phyloP scores from a whole-genome alignment of 257 asterid genomes.

The Parsonsia alboflavescens region DNA sequence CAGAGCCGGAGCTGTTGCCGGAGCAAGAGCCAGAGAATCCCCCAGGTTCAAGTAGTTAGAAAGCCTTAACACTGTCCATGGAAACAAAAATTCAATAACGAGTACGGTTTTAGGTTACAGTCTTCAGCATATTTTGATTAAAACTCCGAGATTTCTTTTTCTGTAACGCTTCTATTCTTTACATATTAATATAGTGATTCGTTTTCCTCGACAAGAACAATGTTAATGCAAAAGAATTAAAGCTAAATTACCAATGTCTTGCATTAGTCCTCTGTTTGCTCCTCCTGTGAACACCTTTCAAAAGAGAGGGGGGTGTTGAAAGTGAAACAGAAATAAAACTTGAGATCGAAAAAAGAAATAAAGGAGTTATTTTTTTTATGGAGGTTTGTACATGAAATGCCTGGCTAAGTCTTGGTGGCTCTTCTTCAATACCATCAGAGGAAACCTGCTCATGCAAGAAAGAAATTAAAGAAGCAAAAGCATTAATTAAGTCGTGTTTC shows the following conservation, averaged over 20 bases:
- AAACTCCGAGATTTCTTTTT: too few species aligned
- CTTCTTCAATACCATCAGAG: slow-evolving; percentile 32
- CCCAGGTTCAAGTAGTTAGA: slow-evolving; percentile 22
- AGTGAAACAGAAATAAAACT: neutral
- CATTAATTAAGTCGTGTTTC: neutral
- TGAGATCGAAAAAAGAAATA: neutral
- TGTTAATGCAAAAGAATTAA: too few species aligned
- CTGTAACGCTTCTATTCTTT: too few species aligned
- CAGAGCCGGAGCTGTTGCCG: slow-evolving; percentile 33
- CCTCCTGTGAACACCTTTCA: slow-evolving; percentile 32
- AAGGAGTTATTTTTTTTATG: too few species aligned
- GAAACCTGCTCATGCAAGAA: slow-evolving; percentile 31
- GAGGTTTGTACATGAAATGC: slow-evolving; percentile 28
- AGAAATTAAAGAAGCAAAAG: neutral
- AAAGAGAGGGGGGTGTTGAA: too few species aligned
- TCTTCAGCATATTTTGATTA: too few species aligned
- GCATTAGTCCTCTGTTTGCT: slow-evolving; percentile 27
- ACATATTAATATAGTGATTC: too few species aligned
- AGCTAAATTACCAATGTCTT: too few species aligned
- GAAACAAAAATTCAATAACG: too few species aligned
- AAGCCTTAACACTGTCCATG: slow-evolving; percentile 22
- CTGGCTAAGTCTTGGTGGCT: slow-evolving; percentile 27
- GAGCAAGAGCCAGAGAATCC: slow-evolving; percentile 4
- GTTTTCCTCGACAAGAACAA: too few species aligned
- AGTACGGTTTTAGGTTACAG: too few species aligned